phyloP scores from a whole-genome alignment of 495 filamentous ascomycete species.

The Immersiella caudata region DNA sequence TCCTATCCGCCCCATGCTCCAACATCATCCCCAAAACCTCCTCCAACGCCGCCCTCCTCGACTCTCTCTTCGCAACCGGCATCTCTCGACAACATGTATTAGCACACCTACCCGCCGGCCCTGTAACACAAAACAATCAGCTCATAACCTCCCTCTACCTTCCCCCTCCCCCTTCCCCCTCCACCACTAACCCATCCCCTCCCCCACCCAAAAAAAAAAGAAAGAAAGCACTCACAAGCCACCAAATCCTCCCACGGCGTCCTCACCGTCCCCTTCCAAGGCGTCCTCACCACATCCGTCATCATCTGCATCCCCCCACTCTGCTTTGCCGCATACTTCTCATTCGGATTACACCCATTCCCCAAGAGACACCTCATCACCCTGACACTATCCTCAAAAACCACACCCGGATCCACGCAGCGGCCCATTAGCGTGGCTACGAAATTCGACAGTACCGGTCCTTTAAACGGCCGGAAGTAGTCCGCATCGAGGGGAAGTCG shows the following conservation, averaged over 20 bases:
- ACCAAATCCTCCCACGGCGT: conserved; percentile 1
- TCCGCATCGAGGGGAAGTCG: neutral
- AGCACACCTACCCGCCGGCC: neutral
- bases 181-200: too few relatives aligned
- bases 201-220: too few relatives aligned
- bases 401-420: neutral
- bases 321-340: neutral
- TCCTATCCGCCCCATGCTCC: conserved; percentile 7
- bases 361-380: neutral
- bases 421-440: neutral
- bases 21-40: neutral
- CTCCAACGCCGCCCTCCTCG: conserved; percentile 7
- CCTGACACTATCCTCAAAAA: neutral
- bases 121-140: too few relatives aligned
- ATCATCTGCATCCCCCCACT: too few relatives aligned
- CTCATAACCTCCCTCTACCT: too few relatives aligned
- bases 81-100: neutral
- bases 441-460: neutral
- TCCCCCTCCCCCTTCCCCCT: too few relatives aligned
- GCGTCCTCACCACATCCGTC: too few relatives aligned
- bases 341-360: conserved; percentile 5
- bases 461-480: neutral
- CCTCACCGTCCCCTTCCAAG: neutral
- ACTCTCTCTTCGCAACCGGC: neutral
- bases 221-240: neutral